A percentile compares a stretch with the other conserved stretches of the same genome.
Conservation (phyloP, 75 land plant genomes). For the Pinus tabuliformis region DNA sequence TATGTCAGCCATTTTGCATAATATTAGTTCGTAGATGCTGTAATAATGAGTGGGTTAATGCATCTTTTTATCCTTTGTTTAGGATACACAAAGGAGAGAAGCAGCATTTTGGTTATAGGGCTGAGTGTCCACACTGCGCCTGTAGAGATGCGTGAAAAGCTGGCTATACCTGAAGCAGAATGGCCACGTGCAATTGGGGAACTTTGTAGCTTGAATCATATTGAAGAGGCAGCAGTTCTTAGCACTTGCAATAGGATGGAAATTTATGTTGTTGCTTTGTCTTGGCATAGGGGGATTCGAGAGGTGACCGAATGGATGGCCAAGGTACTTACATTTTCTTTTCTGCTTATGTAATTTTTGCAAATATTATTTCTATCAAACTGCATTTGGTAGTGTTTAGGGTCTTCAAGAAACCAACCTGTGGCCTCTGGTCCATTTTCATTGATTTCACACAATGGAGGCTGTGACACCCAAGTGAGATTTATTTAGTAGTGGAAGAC, state of each 20-base stretch:
- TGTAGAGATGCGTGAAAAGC: conserved; percentile 88
- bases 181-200: conserved; percentile 93
- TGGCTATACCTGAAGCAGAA: conserved; percentile 90
- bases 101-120: conserved; percentile 84
- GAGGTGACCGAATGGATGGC: conserved; percentile 97
- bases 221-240: conserved; percentile 89
- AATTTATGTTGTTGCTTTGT: conserved; percentile 84
- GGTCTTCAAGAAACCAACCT: not conserved
- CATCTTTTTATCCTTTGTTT: conserved; percentile 5
- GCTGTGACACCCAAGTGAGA: not conserved
- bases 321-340: conserved; percentile 44
- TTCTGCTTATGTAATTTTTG: not conserved
- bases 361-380: not conserved
- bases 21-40: not conserved
- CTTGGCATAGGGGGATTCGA: conserved; percentile 81
- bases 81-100: conserved; percentile 86
- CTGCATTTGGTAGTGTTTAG: not conserved
- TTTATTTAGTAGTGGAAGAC: not conserved
- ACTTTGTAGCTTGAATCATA: conserved; percentile 73
- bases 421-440: not conserved
- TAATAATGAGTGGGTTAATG: not conserved
- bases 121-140: conserved; percentile 82
- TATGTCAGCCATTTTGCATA: not conserved
- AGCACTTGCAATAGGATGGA: conserved; percentile 94
- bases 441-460: not conserved